Evolutionary conservation across 345 rosid species (phyloP).

Genomic region (Corchorus olitorius): DNA sequence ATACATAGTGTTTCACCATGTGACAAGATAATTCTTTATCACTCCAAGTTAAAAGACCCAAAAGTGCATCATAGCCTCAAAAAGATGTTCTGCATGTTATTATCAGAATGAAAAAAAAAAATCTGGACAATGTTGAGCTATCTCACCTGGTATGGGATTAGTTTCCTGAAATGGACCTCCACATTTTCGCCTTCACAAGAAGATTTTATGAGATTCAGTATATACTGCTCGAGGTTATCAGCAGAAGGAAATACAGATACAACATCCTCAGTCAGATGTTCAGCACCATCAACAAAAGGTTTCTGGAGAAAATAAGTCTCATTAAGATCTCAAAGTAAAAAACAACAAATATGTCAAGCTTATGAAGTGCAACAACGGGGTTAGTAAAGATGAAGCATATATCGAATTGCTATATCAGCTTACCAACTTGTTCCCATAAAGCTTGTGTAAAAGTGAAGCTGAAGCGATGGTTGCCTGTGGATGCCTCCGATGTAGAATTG

Average conservation of each 20-base stretch:
- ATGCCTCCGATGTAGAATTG: conserved; percentile 81
- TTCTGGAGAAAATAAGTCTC: conserved; percentile 58
- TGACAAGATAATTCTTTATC: conserved; percentile 12
- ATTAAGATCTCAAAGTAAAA: conserved; percentile 22
- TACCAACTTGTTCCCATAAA: conserved; percentile 90
- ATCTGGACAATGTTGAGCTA: conserved; percentile 12
- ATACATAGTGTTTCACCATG: neutral
- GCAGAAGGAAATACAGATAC: conserved; percentile 92
- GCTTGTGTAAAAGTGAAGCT: conserved; percentile 86
- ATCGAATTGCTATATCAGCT: conserved; percentile 29
- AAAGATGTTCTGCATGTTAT: neutral
- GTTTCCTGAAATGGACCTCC: conserved; percentile 66
- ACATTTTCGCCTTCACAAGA: conserved; percentile 58
- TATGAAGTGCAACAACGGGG: conserved; percentile 11
- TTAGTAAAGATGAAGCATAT: neutral
- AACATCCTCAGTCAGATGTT: conserved; percentile 90
- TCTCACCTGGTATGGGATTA: conserved; percentile 78
- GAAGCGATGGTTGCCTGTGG: conserved; percentile 74
- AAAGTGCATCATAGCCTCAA: neutral
- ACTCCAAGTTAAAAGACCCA: conserved; percentile 2
- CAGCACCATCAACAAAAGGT: conserved; percentile 87
- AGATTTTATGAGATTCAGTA: conserved; percentile 63
- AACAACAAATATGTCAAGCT: conserved; percentile 8
- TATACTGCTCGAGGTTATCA: conserved; percentile 85
- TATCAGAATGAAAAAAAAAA: neutral